Evolutionary conservation across 2,329 filamentous ascomycete species (phyloP).

Genomic region (Alternaria brassicicola): DNA sequence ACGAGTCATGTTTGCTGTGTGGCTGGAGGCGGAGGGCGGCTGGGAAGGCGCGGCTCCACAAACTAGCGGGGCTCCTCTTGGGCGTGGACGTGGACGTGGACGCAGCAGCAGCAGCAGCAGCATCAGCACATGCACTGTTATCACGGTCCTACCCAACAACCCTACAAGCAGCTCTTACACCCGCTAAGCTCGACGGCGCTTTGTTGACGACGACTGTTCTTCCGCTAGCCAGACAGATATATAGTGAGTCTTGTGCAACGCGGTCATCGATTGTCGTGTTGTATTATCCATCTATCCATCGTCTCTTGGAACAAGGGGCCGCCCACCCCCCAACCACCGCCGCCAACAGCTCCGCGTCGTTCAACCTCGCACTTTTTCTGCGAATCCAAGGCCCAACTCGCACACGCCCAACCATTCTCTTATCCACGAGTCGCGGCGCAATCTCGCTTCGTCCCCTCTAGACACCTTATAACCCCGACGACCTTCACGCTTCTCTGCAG

Average conservation of each 20-base stretch:
- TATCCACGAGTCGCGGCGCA: constrained; percentile 15
- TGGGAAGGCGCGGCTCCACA: constrained; percentile 11
- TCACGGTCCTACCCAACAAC: constrained; percentile 3
- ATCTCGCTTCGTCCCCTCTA: constrained; percentile 25
- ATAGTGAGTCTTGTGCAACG: constrained; percentile 6
- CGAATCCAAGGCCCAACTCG: constrained; percentile 15
- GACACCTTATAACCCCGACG: constrained; percentile 31
- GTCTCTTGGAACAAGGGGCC: constrained; percentile 1
- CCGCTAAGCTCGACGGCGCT: not conserved
- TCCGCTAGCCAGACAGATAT: not conserved
- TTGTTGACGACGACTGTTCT: constrained; percentile 5
- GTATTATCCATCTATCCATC: no score
- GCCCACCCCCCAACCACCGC: constrained; percentile 29
- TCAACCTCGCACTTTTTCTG: constrained; percentile 24
- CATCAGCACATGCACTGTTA: not conserved
- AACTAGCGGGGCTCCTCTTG: constrained; percentile 3
- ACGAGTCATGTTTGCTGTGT: not conserved
- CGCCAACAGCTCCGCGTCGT: constrained; percentile 3
- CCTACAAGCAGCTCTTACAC: no score
- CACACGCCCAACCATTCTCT: constrained; percentile 23
- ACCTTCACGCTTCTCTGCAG: constrained; percentile 22
- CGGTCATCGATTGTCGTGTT: constrained; percentile 6
- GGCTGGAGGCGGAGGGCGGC: constrained; percentile 13
- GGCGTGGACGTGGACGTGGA: no score
- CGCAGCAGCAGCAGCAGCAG: not conserved